Evolutionary conservation across 768 basidiomycete genomes (phyloP).

Genomic region (Boletus sp.): DNA sequence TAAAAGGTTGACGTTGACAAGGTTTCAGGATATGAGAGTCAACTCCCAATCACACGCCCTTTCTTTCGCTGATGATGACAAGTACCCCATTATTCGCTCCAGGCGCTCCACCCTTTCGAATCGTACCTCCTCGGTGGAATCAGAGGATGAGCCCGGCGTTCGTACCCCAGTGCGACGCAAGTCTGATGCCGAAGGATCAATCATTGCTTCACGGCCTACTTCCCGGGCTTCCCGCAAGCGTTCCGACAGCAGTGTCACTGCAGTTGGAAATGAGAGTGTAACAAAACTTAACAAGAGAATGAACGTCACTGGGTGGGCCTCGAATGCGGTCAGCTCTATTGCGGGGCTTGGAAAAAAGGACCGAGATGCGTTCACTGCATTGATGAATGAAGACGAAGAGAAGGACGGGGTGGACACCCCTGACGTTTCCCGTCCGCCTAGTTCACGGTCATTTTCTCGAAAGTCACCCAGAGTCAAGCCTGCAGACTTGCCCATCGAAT

Average conservation of each 20-base stretch:
- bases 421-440: constrained; percentile 33
- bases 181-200: constrained; percentile 39
- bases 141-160: constrained; percentile 33
- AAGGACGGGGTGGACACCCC: constrained; percentile 20
- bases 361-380: constrained; percentile 57
- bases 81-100: constrained; percentile 33
- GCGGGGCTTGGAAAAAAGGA: constrained; percentile 55
- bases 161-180: constrained; percentile 34
- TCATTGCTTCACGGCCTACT: constrained; percentile 52
- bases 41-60: constrained; percentile 17
- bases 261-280: constrained; percentile 34
- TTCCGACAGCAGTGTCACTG: constrained; percentile 51
- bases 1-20: constrained; percentile 30
- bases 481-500: constrained; percentile 22
- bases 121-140: constrained; percentile 27
- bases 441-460: constrained; percentile 31
- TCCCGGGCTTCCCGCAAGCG: constrained; percentile 66
- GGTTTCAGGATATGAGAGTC: constrained; percentile 23
- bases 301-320: constrained; percentile 52
- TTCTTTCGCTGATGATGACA: constrained; percentile 23
- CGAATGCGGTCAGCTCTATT: constrained; percentile 59
- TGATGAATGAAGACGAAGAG: constrained; percentile 45
- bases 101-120: constrained; percentile 29
- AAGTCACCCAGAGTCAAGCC: constrained; percentile 29
- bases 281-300: constrained; percentile 38